Conservation (phyloP, 306 rosid species). For the Gleditsia sinensis region DNA sequence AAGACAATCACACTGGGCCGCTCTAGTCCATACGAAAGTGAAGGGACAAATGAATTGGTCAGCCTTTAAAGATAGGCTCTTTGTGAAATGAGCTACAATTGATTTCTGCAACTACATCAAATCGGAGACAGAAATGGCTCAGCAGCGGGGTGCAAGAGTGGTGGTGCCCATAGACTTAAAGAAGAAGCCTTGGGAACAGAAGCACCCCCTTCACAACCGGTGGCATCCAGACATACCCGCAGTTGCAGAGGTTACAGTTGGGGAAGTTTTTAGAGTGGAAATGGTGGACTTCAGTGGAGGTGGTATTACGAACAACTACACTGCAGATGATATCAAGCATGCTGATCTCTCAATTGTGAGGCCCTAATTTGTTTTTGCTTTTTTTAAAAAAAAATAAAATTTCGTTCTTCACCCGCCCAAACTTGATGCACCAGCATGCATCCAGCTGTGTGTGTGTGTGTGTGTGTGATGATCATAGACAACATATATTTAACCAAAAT, state of each 20-base stretch:
- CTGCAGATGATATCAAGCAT: conserved; percentile 61
- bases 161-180: conserved; percentile 32
- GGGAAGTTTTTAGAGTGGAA: conserved; percentile 45
- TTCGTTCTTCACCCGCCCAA: neutral
- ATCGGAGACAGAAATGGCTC: neutral
- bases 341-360: conserved; percentile 57
- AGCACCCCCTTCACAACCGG: conserved; percentile 47
- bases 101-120: conserved; percentile 25
- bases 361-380: too few species aligned
- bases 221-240: conserved; percentile 58
- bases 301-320: conserved; percentile 43
- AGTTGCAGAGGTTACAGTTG: conserved; percentile 42
- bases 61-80: conserved; percentile 20
- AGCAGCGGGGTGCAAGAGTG: conserved; percentile 37
- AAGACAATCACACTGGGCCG: neutral
- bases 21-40: conserved; percentile 20
- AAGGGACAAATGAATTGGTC: conserved; percentile 20
- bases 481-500: neutral
- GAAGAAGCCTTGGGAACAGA: conserved; percentile 45
- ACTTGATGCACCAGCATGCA: neutral
- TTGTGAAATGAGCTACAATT: neutral
- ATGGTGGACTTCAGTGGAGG: conserved; percentile 58
- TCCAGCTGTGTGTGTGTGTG: neutral
- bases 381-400: too few species aligned
- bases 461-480: neutral